A percentile compares a stretch with the other conserved stretches of the same genome.
These are phyloP conservation scores for Bacidia rubella DNA, from an alignment of 495 filamentous ascomycete species.

Conservation along the genomic window DNA sequence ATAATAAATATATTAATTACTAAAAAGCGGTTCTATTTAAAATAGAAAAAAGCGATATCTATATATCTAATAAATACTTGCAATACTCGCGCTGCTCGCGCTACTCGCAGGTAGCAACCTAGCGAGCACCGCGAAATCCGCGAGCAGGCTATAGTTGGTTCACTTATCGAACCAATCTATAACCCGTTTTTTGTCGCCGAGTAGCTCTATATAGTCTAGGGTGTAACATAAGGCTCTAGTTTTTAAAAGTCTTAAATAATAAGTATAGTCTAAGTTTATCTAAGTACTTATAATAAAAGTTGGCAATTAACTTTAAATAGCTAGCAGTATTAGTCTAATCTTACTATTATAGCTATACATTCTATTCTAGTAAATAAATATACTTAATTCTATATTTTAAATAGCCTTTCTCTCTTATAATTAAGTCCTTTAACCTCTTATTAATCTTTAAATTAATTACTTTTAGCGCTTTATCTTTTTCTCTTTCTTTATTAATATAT, in stretches of 20 bases:
- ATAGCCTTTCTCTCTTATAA: not conserved
- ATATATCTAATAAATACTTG: no score
- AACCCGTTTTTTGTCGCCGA: no score
- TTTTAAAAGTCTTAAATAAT: not conserved
- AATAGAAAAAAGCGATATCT: no score
- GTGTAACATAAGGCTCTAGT: not conserved
- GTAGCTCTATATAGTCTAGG: no score
- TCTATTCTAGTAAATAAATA: not conserved
- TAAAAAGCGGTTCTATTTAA: no score
- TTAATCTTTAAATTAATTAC: not conserved
- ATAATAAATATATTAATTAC: no score
- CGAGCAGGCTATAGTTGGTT: no score
- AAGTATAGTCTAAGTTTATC: not conserved
- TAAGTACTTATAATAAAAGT: not conserved
- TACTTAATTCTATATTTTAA: not conserved
- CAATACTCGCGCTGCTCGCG: no score
- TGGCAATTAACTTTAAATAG: not conserved
- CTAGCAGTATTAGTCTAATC: not conserved
- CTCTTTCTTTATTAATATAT: not conserved
- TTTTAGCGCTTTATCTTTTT: not conserved
- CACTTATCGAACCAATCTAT: no score
- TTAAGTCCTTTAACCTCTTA: not conserved
- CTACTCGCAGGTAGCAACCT: no score
- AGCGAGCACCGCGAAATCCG: no score
- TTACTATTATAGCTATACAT: not conserved